A percentile compares a stretch with the other conserved stretches of the same genome.
Evolutionary conservation across 2,329 filamentous ascomycete genomes (phyloP).

Genomic region (Phialocephala subalpina): DNA sequence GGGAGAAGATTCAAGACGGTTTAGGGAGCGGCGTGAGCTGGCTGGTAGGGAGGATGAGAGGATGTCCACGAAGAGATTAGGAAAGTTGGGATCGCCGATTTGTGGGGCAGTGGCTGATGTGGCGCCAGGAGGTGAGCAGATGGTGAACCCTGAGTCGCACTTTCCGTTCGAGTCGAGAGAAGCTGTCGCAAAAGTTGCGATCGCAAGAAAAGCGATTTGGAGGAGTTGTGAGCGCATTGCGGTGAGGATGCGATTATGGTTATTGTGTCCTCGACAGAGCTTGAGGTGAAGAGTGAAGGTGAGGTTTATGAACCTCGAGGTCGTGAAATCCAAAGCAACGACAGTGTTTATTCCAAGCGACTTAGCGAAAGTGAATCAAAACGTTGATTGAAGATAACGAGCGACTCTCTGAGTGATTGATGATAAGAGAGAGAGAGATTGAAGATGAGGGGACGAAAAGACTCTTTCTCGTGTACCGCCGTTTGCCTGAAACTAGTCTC

Average conservation of each 20-base stretch:
- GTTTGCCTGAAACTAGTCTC: slow-evolving; percentile 7
- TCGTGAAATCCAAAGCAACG: background rate
- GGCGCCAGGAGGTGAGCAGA: slow-evolving; percentile 44
- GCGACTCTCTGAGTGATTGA: background rate
- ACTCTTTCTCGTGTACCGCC: background rate
- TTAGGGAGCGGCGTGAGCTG: slow-evolving; percentile 12
- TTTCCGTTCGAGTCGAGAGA: background rate
- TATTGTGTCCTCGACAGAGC: background rate
- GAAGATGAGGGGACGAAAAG: background rate
- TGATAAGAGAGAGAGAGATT: background rate
- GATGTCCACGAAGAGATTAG: slow-evolving; percentile 43
- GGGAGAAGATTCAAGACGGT: background rate
- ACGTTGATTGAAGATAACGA: background rate
- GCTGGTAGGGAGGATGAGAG: slow-evolving; percentile 42
- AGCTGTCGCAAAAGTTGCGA: background rate
- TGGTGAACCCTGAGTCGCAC: slow-evolving; percentile 35
- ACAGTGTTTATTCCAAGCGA: background rate
- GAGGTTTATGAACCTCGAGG: background rate
- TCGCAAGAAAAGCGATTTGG: background rate
- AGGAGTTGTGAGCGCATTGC: slow-evolving; percentile 5
- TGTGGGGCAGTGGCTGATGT: slow-evolving; percentile 38
- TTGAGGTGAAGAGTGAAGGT: background rate
- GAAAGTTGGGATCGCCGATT: slow-evolving; percentile 41
- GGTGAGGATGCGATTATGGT: background rate
- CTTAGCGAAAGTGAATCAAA: slow-evolving; percentile 13